Evolutionary conservation across 2,329 filamentous ascomycete species (phyloP).

Genomic region (Ascochyta rabiei): DNA sequence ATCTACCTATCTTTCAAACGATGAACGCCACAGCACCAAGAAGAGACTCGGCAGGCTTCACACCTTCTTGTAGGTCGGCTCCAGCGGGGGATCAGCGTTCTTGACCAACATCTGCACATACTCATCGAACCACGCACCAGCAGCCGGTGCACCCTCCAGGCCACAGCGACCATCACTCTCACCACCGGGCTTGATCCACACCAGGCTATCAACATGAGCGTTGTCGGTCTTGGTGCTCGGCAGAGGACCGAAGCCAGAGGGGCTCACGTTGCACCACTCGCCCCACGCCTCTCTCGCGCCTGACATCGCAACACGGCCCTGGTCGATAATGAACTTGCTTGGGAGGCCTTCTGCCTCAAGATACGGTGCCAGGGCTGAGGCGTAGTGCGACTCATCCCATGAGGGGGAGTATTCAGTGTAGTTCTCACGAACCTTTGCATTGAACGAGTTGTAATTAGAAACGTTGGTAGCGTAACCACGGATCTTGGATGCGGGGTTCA

Average conservation of each 20-base stretch:
- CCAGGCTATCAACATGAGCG: constrained; percentile 35
- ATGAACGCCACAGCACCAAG: neutral
- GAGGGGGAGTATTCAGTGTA: constrained; percentile 33
- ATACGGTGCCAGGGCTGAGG: constrained; percentile 23
- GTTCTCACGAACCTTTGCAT: constrained; percentile 31
- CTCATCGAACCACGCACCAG: constrained; percentile 38
- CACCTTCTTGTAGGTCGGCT: constrained; percentile 28
- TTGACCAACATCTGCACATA: constrained; percentile 38
- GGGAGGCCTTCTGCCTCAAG: constrained; percentile 34
- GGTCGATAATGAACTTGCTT: constrained; percentile 37
- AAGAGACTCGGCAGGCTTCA: neutral
- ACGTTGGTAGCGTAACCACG: constrained; percentile 37
- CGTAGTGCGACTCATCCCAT: constrained; percentile 37
- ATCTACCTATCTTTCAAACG: neutral
- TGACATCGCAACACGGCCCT: constrained; percentile 33
- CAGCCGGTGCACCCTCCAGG: constrained; percentile 31
- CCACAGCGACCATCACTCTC: constrained; percentile 38
- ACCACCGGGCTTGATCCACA: constrained; percentile 41
- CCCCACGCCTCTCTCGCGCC: constrained; percentile 35
- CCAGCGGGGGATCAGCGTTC: constrained; percentile 31
- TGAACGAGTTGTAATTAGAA: constrained; percentile 37
- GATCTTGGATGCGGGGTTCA: constrained; percentile 31
- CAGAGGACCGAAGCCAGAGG: constrained; percentile 28
- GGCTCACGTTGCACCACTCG: constrained; percentile 38
- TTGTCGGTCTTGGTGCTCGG: constrained; percentile 30